phyloP scores from a whole-genome alignment of 805 yeast species.

The Ogataea trehalophila region DNA sequence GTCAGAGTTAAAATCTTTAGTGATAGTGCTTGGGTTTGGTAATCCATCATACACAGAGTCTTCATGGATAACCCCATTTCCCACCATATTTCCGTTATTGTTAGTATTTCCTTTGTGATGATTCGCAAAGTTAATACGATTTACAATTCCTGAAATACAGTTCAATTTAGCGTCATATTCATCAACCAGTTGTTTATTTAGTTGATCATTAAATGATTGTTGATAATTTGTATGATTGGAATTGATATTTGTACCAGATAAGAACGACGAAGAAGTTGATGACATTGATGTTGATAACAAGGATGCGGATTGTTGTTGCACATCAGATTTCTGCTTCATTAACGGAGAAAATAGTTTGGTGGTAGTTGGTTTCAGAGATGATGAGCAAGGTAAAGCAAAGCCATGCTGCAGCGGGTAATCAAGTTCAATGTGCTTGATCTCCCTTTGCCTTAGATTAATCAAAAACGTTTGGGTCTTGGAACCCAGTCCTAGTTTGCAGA shows the following conservation, averaged over 20 bases:
- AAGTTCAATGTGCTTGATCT: slow-evolving; percentile 21
- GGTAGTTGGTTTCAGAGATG: slow-evolving; percentile 8
- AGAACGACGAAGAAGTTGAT: slow-evolving; percentile 3
- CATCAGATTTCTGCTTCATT: slow-evolving; percentile 6
- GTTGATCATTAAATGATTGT: background rate
- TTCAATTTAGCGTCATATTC: slow-evolving; percentile 14
- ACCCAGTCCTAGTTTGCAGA: slow-evolving; percentile 17
- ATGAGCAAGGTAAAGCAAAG: background rate
- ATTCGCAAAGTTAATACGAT: slow-evolving; percentile 3
- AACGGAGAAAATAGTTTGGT: slow-evolving; percentile 13
- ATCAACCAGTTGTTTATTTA: slow-evolving; percentile 6
- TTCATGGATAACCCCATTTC: slow-evolving; percentile 4
- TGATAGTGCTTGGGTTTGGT: too few species aligned
- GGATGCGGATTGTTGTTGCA: background rate
- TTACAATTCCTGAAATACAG: slow-evolving; percentile 11
- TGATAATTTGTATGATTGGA: background rate
- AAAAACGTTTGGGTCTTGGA: slow-evolving; percentile 16
- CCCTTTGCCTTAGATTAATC: slow-evolving; percentile 25
- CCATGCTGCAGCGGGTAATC: background rate
- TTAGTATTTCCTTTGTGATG: background rate
- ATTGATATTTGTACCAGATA: background rate
- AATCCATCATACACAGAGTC: slow-evolving; percentile 1
- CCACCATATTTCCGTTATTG: background rate
- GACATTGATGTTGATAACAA: slow-evolving; percentile 7
- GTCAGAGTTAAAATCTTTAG: background rate